Evolutionary conservation across 257 asterid species (phyloP), one percentile per base, ranked within the genome.

Genomic region (Cinchona pubescens): DNA sequence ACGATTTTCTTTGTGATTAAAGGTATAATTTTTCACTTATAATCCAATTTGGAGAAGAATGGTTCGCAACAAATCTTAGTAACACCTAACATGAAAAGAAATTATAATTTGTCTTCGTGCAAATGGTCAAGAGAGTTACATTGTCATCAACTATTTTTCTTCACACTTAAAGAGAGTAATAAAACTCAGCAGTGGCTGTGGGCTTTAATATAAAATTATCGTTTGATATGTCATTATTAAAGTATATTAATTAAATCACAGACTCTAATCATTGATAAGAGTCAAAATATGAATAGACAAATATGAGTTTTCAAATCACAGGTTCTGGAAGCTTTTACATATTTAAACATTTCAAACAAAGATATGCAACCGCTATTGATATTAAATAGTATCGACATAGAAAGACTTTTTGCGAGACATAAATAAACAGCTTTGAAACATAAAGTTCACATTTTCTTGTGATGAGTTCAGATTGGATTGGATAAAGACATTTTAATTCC

Each of bases 181-280:
- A 45, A 69, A 69, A 48, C 74, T 46, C 61, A 69, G 60, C 74
- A 69, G 74, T 69, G 34, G 74, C 42, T 69, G 60, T 69, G 61
- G 74, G 72, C 74, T 51, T 69, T 69, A 46, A 15, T 18, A 6
- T 12, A 48, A 69, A 69, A 61, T 45, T 69, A 49, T 7, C 53
- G 37, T 5, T 35, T 35, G 30, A 37, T 35, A 16, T 63, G 69
- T 63, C 68, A 18, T 35, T 58, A 9, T n/a, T 56, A 25, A n/a
- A n/a, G n/a, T n/a, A n/a, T n/a, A n/a, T n/a, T n/a, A 1, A 29
- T 55, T 13, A 13, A 9, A 55, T 23, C 23, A 7, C 16, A 58
- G 35, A 10, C 35, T 58, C 64, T 11, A 58, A 7, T 25, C 5
- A 58, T n/a, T 25, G n/a, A n/a, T n/a, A 7, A 62, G 5, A 19